These are phyloP conservation scores for Colletotrichum gigasporum DNA, from an alignment of 2,329 filamentous ascomycete genomes.

Conservation along the genomic window DNA sequence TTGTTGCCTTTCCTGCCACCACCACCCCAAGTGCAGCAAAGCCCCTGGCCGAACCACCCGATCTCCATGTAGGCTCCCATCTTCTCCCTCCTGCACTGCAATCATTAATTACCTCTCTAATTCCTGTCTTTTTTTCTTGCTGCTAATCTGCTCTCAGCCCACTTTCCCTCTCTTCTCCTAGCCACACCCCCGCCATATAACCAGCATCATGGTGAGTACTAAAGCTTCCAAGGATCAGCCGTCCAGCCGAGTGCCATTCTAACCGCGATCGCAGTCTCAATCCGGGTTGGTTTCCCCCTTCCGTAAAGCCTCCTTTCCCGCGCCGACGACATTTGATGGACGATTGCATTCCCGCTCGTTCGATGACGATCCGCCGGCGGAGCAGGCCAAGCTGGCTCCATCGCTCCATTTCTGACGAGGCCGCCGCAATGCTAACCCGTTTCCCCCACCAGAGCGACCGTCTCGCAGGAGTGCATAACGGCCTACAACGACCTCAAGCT, in stretches of 20 bases:
- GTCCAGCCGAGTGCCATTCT: conserved; percentile 13
- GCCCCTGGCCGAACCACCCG: conserved; percentile 17
- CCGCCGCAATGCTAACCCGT: conserved; percentile 29
- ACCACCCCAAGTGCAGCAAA: conserved; percentile 29
- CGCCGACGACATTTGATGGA: conserved; percentile 20
- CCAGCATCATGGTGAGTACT: conserved; percentile 52
- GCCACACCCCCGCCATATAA: conserved; percentile 34
- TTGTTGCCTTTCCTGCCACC: conserved; percentile 31
- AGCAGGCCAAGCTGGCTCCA: conserved; percentile 31
- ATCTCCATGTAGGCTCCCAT: conserved; percentile 22
- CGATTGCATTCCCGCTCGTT: conserved; percentile 19
- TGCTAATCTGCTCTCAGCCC: conserved; percentile 33
- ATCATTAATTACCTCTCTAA: conserved; percentile 7
- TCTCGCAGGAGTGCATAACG: conserved; percentile 75
- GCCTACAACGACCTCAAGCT: conserved; percentile 87
- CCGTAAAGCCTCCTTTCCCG: conserved; percentile 3
- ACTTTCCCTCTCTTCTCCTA: conserved; percentile 32
- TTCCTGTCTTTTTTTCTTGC: not conserved
- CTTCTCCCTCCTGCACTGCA: not conserved
- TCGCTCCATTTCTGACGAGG: conserved; percentile 3
- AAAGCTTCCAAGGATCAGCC: conserved; percentile 30
- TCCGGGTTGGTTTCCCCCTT: conserved; percentile 66
- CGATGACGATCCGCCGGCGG: conserved; percentile 27
- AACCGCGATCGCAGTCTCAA: conserved; percentile 63
- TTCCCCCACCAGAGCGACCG: conserved; percentile 68